Evolutionary conservation across 164 flowering plant genomes (phyloP), one percentile per base, ranked within the genome.

Genomic region (Pachysandra terminalis): DNA sequence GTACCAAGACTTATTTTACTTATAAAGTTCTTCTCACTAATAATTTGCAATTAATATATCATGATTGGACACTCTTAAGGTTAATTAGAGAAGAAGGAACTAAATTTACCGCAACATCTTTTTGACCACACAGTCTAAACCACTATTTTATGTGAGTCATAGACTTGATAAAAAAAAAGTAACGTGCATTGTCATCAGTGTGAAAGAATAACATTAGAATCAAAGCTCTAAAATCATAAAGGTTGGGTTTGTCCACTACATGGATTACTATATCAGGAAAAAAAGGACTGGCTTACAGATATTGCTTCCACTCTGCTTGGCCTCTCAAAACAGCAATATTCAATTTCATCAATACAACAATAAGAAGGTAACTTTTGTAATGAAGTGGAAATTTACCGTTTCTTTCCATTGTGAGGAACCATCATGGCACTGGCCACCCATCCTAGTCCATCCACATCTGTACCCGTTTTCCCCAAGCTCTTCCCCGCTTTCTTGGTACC

Each of bases 351-450:
- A 68, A n/a, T n/a, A n/a, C n/a, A n/a, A n/a, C n/a, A n/a, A n/a
- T n/a, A 49, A 53, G 61, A 51, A 45, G 52, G 21, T 16, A 15
- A 67, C 4, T 32, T 56, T 59, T 41, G 45, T 57, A 27, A 26
- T 19, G 45, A 58, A 37, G 16, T 49, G 61, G 54, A 26, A 61
- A 24, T n/a, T 64, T 89, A 94, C 98, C 89, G 75, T 88, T 82
- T 94, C 98, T 83, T 87, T 87, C 98, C 97, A 94, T 74, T 91
- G 84, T 16, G 93, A 86, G 53, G 90, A 83, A 77, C 87, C 88
- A 75, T 88, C 95, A 52, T 68, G 65, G 62, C 83, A 78, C 68
- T 71, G 85, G 69, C 98, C 97, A 65, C 96, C 97, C 98, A 94
- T 94, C 74, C 85, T 88, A 59, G 92, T 76, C 98, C 98, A 94